phyloP scores from a whole-genome alignment of 129 eudicot species.

The Helianthus annuus region DNA sequence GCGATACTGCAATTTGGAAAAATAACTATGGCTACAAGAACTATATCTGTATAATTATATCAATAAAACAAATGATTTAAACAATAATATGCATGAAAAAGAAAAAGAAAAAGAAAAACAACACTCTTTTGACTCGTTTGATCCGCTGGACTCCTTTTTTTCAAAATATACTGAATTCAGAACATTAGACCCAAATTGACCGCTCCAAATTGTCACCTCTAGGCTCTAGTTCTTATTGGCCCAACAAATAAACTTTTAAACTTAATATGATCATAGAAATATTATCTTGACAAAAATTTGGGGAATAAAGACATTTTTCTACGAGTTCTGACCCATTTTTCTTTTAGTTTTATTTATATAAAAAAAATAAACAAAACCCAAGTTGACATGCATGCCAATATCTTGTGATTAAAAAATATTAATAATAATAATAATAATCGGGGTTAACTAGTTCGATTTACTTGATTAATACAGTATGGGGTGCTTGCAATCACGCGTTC shows the following conservation, averaged over 20 bases:
- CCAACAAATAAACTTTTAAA: neutral
- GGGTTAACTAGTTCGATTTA: neutral
- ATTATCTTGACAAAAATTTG: neutral
- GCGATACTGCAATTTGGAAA: neutral
- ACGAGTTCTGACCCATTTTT: neutral
- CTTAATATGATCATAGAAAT: neutral
- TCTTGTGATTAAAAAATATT: neutral
- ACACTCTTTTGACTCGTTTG: neutral
- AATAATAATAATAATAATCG: neutral
- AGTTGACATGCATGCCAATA: neutral
- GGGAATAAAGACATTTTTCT: neutral
- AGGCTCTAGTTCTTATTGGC: neutral
- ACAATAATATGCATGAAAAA: neutral
- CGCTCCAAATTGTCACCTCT: neutral
- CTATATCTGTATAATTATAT: neutral
- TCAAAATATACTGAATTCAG: neutral
- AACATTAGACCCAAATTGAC: neutral
- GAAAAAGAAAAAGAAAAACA: neutral
- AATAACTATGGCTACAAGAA: neutral
- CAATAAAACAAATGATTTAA: neutral
- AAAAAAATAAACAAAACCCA: neutral
- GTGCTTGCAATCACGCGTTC: slow-evolving; percentile 96
- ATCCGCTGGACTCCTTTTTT: neutral
- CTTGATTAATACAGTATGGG: slow-evolving; percentile 75
- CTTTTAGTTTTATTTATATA: neutral